Base-by-base conservation (phyloP, 768 basidiomycete genomes). In the Kockovaella imperatae region DNA sequence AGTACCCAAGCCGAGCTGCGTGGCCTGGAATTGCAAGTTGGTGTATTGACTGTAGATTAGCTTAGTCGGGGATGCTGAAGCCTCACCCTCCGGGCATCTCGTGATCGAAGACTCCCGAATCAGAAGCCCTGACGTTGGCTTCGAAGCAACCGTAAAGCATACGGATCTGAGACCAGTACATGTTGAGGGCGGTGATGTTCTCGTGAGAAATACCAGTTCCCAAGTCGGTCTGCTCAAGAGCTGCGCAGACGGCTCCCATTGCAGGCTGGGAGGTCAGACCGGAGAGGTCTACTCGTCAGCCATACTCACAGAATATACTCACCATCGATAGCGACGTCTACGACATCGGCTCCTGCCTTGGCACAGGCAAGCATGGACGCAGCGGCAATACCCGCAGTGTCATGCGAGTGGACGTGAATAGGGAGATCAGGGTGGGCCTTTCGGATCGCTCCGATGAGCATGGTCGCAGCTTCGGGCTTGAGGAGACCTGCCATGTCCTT, bases 71-170 rank as follows among this genome's bases (percentile, higher is more conserved):
- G 10, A n/a, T 3, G 25, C 30, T 34, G 32, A 26, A 34, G 71
- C 88, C 89, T 70, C 89, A 88, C 36, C 91, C 93, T 69, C 91
- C 95, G 45, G 93, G 93, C 95, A 99, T 97, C 74, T 95, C 91
- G 73, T 96, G 93, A 67, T 90, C 90, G 71, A 96, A 99, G 45
- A 97, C 91, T 73, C 87, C 89, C 40, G 91, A 95, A 70, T 97
- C 95, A 44, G 89, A 91, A 21, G 90, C 87, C 45, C 89, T 82
- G 60, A 97, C 90, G 66, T 95, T 95, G 47, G 95, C 95, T 72
- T 97, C 95, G 76, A 99, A 99, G 76, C 90, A 95, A 68, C 79
- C 72, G 75, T 99, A 99, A 39, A 97, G 80, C 74, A 86, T 75
- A 68, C 95, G 86, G 70, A 96, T 86, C 77, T 96, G 90, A 47